Percentiles rank a stretch among this genome's conserved stretches.
Evolutionary conservation across 768 basidiomycete species (phyloP).

Genomic region (Serendipita sp.): DNA sequence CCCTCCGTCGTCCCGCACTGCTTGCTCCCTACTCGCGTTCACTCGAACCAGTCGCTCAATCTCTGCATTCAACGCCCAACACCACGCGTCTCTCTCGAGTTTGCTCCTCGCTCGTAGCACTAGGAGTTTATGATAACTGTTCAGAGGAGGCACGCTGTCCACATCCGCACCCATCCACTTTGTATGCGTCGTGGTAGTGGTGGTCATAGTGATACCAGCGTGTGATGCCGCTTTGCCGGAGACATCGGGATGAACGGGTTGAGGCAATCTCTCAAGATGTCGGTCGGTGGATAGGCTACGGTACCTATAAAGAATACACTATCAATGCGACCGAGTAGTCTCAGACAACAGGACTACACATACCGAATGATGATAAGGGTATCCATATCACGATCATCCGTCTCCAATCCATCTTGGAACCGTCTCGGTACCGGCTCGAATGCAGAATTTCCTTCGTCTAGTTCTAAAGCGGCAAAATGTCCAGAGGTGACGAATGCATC

Average conservation of each 20-base stretch:
- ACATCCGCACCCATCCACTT: slow-evolving; percentile 2
- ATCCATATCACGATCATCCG: slow-evolving; percentile 77
- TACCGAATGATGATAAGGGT: slow-evolving; percentile 73
- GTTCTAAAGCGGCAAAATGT: slow-evolving; percentile 51
- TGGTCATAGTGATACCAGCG: neutral
- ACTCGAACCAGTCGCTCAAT: slow-evolving; percentile 64
- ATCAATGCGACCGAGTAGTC: slow-evolving; percentile 8
- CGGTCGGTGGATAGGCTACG: neutral
- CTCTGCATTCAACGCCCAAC: slow-evolving; percentile 82
- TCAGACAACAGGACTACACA: slow-evolving; percentile 13
- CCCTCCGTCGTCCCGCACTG: slow-evolving; percentile 45
- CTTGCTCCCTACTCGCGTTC: slow-evolving; percentile 47
- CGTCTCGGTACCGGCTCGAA: slow-evolving; percentile 56
- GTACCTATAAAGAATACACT: neutral
- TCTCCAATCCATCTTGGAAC: slow-evolving; percentile 82
- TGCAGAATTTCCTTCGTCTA: slow-evolving; percentile 28
- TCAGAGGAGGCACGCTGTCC: slow-evolving; percentile 31
- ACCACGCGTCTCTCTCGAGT: slow-evolving; percentile 88
- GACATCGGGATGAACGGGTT: neutral
- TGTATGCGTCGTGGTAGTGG: neutral
- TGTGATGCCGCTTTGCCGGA: neutral
- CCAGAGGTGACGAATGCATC: slow-evolving; percentile 83
- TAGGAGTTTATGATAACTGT: slow-evolving; percentile 40
- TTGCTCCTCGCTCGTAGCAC: slow-evolving; percentile 65
- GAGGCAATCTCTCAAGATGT: neutral